Evolutionary conservation across 495 filamentous ascomycete species (phyloP), one percentile per base, ranked within the genome.

Genomic region (Achaetomiella virescens): DNA sequence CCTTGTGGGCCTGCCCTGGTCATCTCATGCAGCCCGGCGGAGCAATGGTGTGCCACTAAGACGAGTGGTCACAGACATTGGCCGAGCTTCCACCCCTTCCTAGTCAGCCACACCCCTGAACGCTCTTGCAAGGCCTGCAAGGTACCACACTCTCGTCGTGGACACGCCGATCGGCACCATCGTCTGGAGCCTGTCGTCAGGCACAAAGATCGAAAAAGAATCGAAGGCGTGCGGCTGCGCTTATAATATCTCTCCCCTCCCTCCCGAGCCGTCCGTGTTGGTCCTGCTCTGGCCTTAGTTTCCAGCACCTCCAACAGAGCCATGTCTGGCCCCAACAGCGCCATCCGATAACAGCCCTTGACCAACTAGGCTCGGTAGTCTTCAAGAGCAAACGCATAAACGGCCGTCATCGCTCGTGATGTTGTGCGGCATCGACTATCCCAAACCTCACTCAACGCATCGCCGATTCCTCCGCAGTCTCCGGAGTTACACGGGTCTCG

Each of bases 381-480:
- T 21, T 3, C 12, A 14, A n/a, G 15, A 17, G 14, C 18, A 42
- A 36, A 6, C 12, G 12, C 29, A 24, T 43, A 29, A 49, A 40
- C 44, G 17, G 6, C 33, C 15, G 24, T 31, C 33, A 33, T 14
- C 20, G 24, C 43, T 15, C 31, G 47, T 38, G 22, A 66, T 70
- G 66, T 61, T 66, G 58, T 65, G 64, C 60, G 59, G 59, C 29
- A 43, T 61, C 20, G 31, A 38, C 24, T 12, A 40, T 49, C 20
- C 48, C 45, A 52, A 48, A 40, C 20, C 55, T 61, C 36, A 20
- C 17, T 29, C 54, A 14, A 52, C 3, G 14, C 37, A 63, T 33
- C 61, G n/a, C 48, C 55, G 58, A 20, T 51, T 66, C 52, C 61
- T 70, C 53, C 66, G 64, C 51, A 61, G 63, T 52, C 67, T 70